phyloP scores from a whole-genome alignment of 1,284 basidiomycete species.

The Prillingera fragicola region DNA sequence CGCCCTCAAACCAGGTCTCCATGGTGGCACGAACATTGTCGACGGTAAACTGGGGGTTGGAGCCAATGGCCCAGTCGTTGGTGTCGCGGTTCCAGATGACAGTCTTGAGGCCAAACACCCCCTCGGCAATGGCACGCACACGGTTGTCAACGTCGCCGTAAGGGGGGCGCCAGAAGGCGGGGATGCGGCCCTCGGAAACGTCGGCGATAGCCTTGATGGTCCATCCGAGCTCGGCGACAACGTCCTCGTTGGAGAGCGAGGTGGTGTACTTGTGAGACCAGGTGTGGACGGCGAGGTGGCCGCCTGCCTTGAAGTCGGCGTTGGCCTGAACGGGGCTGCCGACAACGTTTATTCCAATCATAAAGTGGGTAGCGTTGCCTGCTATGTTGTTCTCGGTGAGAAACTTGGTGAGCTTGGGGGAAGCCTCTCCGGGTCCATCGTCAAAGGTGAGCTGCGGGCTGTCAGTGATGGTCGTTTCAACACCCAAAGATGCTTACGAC shows the following conservation, averaged over 20 bases:
- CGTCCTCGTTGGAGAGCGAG: conserved; percentile 54
- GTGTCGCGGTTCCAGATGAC: conserved; percentile 47
- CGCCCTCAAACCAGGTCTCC: conserved; percentile 25
- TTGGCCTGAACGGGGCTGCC: conserved; percentile 25
- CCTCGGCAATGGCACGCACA: conserved; percentile 52
- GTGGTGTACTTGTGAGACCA: conserved; percentile 53
- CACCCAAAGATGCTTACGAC: conserved; percentile 29
- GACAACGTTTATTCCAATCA: conserved; percentile 11
- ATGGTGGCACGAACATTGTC: conserved; percentile 22
- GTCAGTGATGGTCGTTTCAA: not conserved
- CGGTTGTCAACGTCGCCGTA: conserved; percentile 53
- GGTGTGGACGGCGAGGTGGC: conserved; percentile 51
- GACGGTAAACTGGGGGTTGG: conserved; percentile 24
- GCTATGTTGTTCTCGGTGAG: conserved; percentile 52
- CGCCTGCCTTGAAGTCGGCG: conserved; percentile 28
- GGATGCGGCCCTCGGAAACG: conserved; percentile 42
- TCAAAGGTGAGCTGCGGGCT: conserved; percentile 47
- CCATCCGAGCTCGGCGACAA: conserved; percentile 54
- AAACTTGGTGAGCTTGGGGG: conserved; percentile 52
- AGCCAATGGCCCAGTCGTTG: conserved; percentile 47
- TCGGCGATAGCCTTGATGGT: conserved; percentile 47
- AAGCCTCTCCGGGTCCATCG: conserved; percentile 53
- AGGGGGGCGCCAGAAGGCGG: conserved; percentile 48
- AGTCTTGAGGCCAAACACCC: conserved; percentile 46
- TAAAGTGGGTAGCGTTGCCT: conserved; percentile 53